A percentile compares a stretch with the other conserved stretches of the same genome.
phyloP scores from a whole-genome alignment of 768 basidiomycete species.

The Leucosporidium yakuticum region DNA sequence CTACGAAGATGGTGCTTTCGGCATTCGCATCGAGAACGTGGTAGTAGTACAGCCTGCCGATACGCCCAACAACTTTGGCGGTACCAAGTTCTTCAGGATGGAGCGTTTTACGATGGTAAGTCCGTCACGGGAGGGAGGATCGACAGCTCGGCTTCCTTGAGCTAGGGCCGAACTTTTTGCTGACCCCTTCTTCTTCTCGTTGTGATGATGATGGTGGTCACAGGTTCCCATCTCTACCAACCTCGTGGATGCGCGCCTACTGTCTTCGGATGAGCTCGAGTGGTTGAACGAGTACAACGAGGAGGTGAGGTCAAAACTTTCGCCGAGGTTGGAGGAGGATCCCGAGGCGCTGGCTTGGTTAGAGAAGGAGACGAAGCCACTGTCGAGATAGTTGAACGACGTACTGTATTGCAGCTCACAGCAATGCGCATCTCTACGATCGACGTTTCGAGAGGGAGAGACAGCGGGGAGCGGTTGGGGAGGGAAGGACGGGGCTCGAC shows the following conservation, averaged over 20 bases:
- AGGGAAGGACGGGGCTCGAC: no score
- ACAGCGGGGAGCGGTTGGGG: no score
- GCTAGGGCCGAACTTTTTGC: not conserved
- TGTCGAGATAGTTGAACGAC: not conserved
- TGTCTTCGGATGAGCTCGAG: conserved; percentile 61
- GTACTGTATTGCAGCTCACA: no score
- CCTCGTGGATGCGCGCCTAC: conserved; percentile 59
- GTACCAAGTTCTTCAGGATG: conserved; percentile 59
- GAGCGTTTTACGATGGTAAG: conserved; percentile 48
- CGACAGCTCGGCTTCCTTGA: not conserved
- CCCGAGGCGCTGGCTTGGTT: conserved; percentile 43
- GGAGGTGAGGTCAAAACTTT: conserved; percentile 66
- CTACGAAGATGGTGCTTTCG: conserved; percentile 67
- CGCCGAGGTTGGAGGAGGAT: conserved; percentile 58
- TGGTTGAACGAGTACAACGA: conserved; percentile 84
- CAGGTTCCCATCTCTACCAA: conserved; percentile 82
- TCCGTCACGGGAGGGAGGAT: not conserved
- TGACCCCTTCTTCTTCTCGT: not conserved
- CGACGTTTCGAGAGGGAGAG: not conserved
- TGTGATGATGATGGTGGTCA: no score
- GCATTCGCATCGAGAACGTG: conserved; percentile 88
- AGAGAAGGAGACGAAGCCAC: not conserved
- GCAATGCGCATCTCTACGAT: no score
- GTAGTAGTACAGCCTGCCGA: conserved; percentile 51
- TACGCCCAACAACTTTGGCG: conserved; percentile 72